Evolutionary conservation across 2,329 filamentous ascomycete genomes (phyloP), one percentile per base, ranked within the genome.

Genomic region (Colletotrichum lentis): DNA sequence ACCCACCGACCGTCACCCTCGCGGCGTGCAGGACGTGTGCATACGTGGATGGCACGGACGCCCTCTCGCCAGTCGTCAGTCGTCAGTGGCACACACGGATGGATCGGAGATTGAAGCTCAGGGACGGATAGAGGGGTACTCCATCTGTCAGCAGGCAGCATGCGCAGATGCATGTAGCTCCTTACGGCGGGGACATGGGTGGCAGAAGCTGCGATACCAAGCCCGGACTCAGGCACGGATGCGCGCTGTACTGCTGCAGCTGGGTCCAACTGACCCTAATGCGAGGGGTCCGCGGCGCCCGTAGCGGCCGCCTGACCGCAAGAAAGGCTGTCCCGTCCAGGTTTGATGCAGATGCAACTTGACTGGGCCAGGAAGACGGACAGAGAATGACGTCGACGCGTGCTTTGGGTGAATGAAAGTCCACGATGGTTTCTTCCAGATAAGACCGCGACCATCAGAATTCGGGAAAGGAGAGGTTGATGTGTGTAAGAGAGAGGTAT

Each of bases 21-120:
- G 10, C 27, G n/a, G n/a, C 8, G 53, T 64, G 54, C 24, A 64
- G 64, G 47, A 43, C 37, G 50, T 37, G 58, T 31, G 27, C 31
- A 35, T 35, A 59, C 49, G 35, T 55, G 64, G 46, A 59, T 68
- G 65, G 65, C 54, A 54, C 47, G 54, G 65, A 49, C 43, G 10
- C 16, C 27, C 31, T 31, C 31, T 35, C 27, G 6, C 31, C 18
- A 22, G 10, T 10, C 39, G 18, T 18, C 18, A 22, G 10, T 8
- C 39, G n/a, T n/a, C 55, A 35, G 61, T 27, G 49, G 50, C 50
- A 18, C 50, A 11, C 60, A 64, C 65, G 65, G 65, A 68, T 64
- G 65, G 39, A 65, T 65, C 61, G 65, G 65, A 68, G 61, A 68
- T 59, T 68, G 65, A 49, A 35, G 6, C 31, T 14, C 27, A 27